Conservation (phyloP, 23 red algal genomes). For the Cyanidiococcus yangmingshanensis region DNA sequence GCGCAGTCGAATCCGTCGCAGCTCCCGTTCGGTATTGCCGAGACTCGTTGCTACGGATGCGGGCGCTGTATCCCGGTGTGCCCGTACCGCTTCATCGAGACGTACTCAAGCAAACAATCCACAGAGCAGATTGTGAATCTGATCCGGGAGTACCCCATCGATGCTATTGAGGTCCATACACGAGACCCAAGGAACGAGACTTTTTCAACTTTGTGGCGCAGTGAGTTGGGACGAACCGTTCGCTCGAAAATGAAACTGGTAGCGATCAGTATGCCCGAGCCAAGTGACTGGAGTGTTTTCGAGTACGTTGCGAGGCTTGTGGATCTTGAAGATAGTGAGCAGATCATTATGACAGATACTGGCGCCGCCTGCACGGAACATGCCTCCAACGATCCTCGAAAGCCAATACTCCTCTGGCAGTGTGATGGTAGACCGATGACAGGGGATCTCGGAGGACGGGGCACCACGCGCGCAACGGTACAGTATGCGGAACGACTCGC, state of each 20-base stretch:
- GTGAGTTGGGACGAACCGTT: constrained; percentile 19
- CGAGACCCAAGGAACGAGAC: constrained; percentile 25
- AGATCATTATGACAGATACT: too few species aligned
- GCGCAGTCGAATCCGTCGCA: neutral
- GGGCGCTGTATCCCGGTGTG: constrained; percentile 79
- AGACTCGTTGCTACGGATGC: constrained; percentile 69
- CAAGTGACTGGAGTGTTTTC: neutral
- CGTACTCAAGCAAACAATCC: constrained; percentile 25
- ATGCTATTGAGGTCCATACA: constrained; percentile 78
- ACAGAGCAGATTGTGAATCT: constrained; percentile 14
- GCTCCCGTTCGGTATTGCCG: constrained; percentile 27
- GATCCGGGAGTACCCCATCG: constrained; percentile 25
- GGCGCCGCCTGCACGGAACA: neutral
- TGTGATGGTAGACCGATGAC: constrained; percentile 95
- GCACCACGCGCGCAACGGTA: constrained; percentile 41
- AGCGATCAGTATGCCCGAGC: constrained; percentile 69
- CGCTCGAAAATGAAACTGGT: constrained; percentile 32
- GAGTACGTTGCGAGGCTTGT: constrained; percentile 13
- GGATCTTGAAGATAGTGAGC: neutral
- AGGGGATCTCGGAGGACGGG: constrained; percentile 59
- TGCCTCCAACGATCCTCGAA: neutral
- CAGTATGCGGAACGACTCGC: constrained; percentile 36
- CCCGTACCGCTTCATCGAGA: constrained; percentile 43
- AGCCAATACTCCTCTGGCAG: constrained; percentile 63
- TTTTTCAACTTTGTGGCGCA: constrained; percentile 40